Percentiles rank a stretch among this genome's conserved stretches.
phyloP scores from a whole-genome alignment of 2,329 filamentous ascomycete genomes.

The Talaromyces sp. region DNA sequence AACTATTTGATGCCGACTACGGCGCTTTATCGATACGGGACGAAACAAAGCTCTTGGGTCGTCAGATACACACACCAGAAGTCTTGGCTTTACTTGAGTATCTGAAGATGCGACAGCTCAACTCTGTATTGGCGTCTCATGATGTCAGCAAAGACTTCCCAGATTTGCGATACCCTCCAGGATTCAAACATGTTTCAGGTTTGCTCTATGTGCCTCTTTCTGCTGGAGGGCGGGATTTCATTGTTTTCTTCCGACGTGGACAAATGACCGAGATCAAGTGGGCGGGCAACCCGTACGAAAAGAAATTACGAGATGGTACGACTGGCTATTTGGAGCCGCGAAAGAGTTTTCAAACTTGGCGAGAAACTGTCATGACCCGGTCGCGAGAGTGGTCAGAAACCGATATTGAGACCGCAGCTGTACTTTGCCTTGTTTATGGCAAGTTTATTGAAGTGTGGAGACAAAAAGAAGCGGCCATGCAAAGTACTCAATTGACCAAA shows the following conservation, averaged over 20 bases:
- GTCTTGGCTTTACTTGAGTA: conserved; percentile 82
- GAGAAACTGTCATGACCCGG: conserved; percentile 74
- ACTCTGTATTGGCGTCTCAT: conserved; percentile 72
- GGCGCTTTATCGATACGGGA: conserved; percentile 78
- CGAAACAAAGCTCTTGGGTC: conserved; percentile 83
- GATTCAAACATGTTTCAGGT: conserved; percentile 74
- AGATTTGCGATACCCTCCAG: conserved; percentile 73
- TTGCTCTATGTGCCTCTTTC: conserved; percentile 79
- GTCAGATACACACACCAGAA: conserved; percentile 73
- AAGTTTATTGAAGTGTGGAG: conserved; percentile 91
- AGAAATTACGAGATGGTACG: conserved; percentile 68
- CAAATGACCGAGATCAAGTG: conserved; percentile 75
- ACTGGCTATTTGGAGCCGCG: conserved; percentile 69
- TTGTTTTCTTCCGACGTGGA: conserved; percentile 81
- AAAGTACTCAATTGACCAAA: conserved; percentile 75
- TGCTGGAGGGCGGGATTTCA: conserved; percentile 73
- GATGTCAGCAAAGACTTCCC: conserved; percentile 75
- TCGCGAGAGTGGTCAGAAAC: conserved; percentile 86
- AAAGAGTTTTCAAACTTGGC: conserved; percentile 75
- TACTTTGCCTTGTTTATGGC: conserved; percentile 82
- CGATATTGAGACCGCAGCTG: conserved; percentile 82
- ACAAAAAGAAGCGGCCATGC: conserved; percentile 79
- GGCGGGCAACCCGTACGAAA: conserved; percentile 85
- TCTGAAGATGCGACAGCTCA: conserved; percentile 69
- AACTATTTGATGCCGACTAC: conserved; percentile 82